Conservation (phyloP, 805 yeast species). For the Komagataella pastoris region DNA sequence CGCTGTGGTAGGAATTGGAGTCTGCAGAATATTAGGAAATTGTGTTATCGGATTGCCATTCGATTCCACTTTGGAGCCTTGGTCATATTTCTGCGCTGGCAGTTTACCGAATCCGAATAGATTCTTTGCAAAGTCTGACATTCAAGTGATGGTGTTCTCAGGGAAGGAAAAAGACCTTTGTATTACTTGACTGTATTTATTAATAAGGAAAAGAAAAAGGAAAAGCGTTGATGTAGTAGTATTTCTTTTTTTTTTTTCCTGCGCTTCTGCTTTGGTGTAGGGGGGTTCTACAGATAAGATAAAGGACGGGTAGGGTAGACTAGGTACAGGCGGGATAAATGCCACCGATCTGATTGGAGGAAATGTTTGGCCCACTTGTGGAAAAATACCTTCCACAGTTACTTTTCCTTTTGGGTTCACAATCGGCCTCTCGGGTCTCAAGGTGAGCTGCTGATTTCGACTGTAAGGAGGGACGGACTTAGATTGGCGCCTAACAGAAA, state of each 20-base stretch:
- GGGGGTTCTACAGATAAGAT: background rate
- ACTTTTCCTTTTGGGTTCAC: no score
- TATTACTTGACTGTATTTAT: background rate
- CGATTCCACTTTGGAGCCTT: conserved; percentile 1
- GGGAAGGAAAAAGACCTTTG: background rate
- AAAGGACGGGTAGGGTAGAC: background rate
- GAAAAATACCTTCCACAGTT: background rate
- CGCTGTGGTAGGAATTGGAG: conserved; percentile 59
- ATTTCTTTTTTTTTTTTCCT: background rate
- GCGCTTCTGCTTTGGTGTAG: background rate
- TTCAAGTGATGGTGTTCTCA: conserved; percentile 4
- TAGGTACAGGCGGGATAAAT: background rate
- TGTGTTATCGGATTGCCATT: conserved; percentile 2
- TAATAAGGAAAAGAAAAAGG: background rate
- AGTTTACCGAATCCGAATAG: conserved; percentile 19
- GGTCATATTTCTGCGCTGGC: conserved; percentile 2
- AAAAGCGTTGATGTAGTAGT: background rate
- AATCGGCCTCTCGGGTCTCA: no score
- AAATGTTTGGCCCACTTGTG: background rate
- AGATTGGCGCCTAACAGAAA: background rate
- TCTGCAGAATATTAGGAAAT: conserved; percentile 27
- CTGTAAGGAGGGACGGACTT: background rate
- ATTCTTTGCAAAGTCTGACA: conserved; percentile 26
- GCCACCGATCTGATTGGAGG: background rate
- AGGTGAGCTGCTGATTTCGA: no score